Conservation (phyloP, 805 yeast species). For the Pichia manshurica region DNA sequence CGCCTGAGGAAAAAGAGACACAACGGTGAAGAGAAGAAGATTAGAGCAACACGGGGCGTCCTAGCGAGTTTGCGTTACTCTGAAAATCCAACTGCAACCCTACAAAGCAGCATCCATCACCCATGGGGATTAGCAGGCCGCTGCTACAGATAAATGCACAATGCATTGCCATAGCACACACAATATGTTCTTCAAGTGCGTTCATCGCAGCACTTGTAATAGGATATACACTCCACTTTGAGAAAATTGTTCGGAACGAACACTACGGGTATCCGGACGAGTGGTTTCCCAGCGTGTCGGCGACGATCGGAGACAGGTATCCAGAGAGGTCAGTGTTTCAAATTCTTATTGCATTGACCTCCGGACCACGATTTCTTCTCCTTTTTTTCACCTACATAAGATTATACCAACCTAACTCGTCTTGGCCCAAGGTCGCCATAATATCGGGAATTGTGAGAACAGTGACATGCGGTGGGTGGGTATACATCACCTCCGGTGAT, state of each 20-base stretch:
- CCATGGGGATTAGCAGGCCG: not conserved
- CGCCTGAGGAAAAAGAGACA: no score
- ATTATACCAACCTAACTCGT: conserved; percentile 33
- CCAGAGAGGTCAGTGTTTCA: conserved; percentile 95
- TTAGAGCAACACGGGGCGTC: not conserved
- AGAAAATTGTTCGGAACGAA: conserved; percentile 84
- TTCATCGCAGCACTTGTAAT: conserved; percentile 68
- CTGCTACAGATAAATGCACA: conserved; percentile 49
- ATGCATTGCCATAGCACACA: conserved; percentile 65
- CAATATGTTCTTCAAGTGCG: conserved; percentile 66
- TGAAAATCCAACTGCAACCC: no score
- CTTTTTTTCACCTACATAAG: conserved; percentile 48
- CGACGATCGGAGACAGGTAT: conserved; percentile 93
- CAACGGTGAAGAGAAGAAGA: no score
- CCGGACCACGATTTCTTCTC: conserved; percentile 84
- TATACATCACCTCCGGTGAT: conserved; percentile 92
- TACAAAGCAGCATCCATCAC: no score
- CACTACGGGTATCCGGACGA: conserved; percentile 91
- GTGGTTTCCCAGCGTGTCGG: conserved; percentile 98
- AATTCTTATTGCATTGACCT: conserved; percentile 81
- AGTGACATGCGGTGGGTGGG: conserved; percentile 97
- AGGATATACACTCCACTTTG: conserved; percentile 74
- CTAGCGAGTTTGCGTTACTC: no score
- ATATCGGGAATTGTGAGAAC: conserved; percentile 79
- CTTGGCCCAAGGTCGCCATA: conserved; percentile 39